Conservation (phyloP, 164 flowering plant species). For the Tetrastigma voinierianum region DNA sequence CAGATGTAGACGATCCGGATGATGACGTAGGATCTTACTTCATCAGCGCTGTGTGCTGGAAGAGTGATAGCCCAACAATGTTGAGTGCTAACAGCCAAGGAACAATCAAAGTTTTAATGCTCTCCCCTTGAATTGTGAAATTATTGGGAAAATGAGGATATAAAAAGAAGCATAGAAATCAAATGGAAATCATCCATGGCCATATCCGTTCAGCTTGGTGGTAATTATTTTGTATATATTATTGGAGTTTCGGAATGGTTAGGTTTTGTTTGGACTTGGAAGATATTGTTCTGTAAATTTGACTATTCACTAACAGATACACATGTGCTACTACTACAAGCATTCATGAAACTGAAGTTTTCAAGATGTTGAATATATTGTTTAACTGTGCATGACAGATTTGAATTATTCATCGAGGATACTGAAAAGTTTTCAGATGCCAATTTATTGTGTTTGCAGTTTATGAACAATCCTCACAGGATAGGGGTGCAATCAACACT, state of each 20-base stretch:
- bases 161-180: neutral
- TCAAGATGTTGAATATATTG: neutral
- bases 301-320: neutral
- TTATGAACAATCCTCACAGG: too few species aligned
- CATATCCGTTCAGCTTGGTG: neutral
- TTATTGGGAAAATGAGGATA: neutral
- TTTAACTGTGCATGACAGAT: neutral
- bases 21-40: conserved; percentile 85
- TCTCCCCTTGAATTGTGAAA: conserved; percentile 52
- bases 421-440: too few species aligned
- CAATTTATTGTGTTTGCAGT: too few species aligned
- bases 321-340: neutral
- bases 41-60: conserved; percentile 98
- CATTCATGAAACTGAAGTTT: neutral
- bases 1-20: conserved; percentile 69
- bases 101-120: conserved; percentile 86
- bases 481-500: too few species aligned
- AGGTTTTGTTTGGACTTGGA: too few species aligned
- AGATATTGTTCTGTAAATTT: neutral
- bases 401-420: neutral
- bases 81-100: conserved; percentile 95
- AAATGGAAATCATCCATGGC: neutral
- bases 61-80: conserved; percentile 89
- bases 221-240: neutral
- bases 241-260: neutral